phyloP scores from a whole-genome alignment of 1,139 yeast genomes.

The Yamadazyma trypodendri region DNA sequence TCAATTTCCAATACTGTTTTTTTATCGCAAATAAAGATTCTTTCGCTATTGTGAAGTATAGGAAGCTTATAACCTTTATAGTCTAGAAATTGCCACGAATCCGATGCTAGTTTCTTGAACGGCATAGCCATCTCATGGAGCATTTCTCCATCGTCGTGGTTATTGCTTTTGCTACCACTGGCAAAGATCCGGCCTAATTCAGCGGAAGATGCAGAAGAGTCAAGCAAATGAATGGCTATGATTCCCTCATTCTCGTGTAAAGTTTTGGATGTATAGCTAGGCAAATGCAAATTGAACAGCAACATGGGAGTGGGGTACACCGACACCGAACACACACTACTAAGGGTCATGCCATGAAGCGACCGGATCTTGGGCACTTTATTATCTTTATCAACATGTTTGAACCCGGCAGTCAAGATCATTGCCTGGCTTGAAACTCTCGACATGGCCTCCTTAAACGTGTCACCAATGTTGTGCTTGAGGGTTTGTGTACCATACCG shows the following conservation, averaged over 20 bases:
- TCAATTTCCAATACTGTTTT: conserved; percentile 56
- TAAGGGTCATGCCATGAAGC: conserved; percentile 73
- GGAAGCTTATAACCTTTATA: conserved; percentile 42
- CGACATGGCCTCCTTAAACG: conserved; percentile 38
- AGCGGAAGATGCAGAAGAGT: conserved; percentile 54
- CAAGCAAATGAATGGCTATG: conserved; percentile 75
- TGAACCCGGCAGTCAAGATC: conserved; percentile 35
- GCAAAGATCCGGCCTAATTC: conserved; percentile 60
- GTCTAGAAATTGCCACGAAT: conserved; percentile 28
- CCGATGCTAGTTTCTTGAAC: conserved; percentile 32
- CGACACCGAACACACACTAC: conserved; percentile 78
- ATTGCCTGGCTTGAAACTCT: conserved; percentile 44
- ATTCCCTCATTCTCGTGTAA: conserved; percentile 50
- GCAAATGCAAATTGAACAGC: conserved; percentile 80
- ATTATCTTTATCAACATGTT: conserved; percentile 10
- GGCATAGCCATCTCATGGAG: conserved; percentile 54
- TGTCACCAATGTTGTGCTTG: conserved; percentile 10
- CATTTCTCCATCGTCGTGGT: conserved; percentile 34
- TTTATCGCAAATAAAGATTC: conserved; percentile 64
- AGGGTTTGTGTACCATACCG: conserved; percentile 1
- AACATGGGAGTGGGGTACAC: conserved; percentile 70
- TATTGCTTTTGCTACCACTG: conserved; percentile 45
- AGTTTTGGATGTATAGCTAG: conserved; percentile 70
- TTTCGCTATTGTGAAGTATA: conserved; percentile 55
- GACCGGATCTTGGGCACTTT: conserved; percentile 18